Evolutionary conservation across 768 basidiomycete genomes (phyloP).

Genomic region (Leucocoprinus birnbaumii): DNA sequence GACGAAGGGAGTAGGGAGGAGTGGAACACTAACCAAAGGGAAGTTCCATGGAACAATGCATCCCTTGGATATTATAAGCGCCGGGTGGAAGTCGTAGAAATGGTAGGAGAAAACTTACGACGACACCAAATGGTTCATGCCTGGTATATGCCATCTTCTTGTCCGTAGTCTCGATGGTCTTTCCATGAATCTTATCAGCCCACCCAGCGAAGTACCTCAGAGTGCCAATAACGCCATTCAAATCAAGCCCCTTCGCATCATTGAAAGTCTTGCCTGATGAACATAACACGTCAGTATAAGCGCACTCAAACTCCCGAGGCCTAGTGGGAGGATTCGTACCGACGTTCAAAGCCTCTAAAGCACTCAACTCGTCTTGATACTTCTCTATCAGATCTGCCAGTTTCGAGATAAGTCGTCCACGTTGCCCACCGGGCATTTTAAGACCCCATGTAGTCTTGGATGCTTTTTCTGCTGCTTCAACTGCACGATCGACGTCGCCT

Average conservation of each 20-base stretch:
- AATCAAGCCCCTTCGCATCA: constrained; percentile 48
- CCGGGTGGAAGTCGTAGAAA: too few species aligned
- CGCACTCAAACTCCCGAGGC: too few species aligned
- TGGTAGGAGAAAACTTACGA: constrained; percentile 21
- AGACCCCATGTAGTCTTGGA: constrained; percentile 68
- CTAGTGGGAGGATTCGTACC: constrained; percentile 32
- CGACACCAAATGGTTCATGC: constrained; percentile 63
- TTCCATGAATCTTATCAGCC: constrained; percentile 85
- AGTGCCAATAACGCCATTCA: constrained; percentile 41
- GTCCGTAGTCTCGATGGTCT: constrained; percentile 67
- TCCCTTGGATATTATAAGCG: constrained; percentile 19
- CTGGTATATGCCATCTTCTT: constrained; percentile 64
- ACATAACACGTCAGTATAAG: neutral
- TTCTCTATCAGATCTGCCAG: constrained; percentile 64
- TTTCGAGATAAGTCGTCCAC: constrained; percentile 56
- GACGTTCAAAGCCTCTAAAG: constrained; percentile 72
- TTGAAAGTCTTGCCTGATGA: constrained; percentile 50
- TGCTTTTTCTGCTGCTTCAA: constrained; percentile 51
- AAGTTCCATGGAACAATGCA: constrained; percentile 70
- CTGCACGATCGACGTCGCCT: constrained; percentile 48
- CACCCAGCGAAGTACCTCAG: constrained; percentile 86
- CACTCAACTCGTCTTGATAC: constrained; percentile 62
- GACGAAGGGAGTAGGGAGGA: too few species aligned
- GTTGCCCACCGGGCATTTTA: constrained; percentile 48
- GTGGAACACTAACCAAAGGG: constrained; percentile 21